A percentile compares a stretch with the other conserved stretches of the same genome.
Evolutionary conservation across 257 asterid species (phyloP).

Genomic region (Solanum virginianum): DNA sequence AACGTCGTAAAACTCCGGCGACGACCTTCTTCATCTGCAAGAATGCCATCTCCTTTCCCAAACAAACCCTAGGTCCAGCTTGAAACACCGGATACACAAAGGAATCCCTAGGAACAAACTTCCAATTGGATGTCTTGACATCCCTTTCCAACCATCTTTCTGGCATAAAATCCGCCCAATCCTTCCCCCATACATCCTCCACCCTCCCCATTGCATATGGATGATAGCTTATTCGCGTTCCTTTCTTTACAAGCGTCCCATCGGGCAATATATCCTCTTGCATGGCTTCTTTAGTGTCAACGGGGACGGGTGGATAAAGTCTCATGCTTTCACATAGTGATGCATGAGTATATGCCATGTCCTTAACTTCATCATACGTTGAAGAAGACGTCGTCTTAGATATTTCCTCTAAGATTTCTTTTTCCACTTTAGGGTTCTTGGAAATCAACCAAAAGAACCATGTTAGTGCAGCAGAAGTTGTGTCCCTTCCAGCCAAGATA

Average conservation of each 20-base stretch:
- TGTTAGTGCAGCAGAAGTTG: constrained; percentile 10
- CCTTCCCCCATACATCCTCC: constrained; percentile 3
- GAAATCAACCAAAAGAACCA: constrained; percentile 7
- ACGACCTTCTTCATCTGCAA: constrained; percentile 6
- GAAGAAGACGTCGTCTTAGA: not conserved
- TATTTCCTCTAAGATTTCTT: not conserved
- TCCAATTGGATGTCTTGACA: not conserved
- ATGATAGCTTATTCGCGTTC: not conserved
- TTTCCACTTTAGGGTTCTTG: constrained; percentile 1
- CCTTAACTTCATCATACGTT: not conserved
- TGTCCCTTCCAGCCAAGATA: not conserved
- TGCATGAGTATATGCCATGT: constrained; percentile 6
- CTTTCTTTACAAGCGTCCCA: not conserved
- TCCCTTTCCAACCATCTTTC: constrained; percentile 2
- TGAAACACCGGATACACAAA: constrained; percentile 3
- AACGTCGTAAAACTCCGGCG: not conserved
- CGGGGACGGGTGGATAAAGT: constrained; percentile 1
- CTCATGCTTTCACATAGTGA: constrained; percentile 9
- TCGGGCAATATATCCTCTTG: constrained; percentile 3
- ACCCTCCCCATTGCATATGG: constrained; percentile 12
- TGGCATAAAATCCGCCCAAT: not conserved
- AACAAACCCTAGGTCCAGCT: constrained; percentile 9
- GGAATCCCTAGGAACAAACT: not conserved
- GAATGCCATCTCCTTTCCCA: constrained; percentile 6
- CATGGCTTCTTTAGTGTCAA: not conserved